phyloP scores from a whole-genome alignment of 148 eudicot species.

The Simmondsia chinensis region DNA sequence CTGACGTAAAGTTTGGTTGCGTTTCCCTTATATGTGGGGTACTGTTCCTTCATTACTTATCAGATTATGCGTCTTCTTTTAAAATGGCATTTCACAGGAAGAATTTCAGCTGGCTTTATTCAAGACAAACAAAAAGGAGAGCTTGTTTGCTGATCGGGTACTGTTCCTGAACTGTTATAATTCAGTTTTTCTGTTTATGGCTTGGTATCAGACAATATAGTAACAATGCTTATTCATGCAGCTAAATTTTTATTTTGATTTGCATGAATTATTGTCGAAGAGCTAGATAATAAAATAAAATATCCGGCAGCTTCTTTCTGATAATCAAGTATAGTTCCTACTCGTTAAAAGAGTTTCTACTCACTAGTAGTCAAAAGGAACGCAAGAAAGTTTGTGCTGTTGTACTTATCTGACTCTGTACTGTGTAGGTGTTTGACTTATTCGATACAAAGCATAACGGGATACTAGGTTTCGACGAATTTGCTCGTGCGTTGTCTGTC shows the following conservation, averaged over 20 bases:
- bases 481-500: slow-evolving; percentile 35
- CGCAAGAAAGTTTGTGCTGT: not conserved
- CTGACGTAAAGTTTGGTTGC: too few relatives aligned
- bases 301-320: not conserved
- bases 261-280: too few relatives aligned
- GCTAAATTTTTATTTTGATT: too few relatives aligned
- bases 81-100: slow-evolving; percentile 43
- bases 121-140: slow-evolving; percentile 21
- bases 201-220: too few relatives aligned
- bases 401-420: not conserved
- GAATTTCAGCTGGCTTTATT: slow-evolving; percentile 46
- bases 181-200: not conserved
- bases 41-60: too few relatives aligned
- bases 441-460: slow-evolving; percentile 51
- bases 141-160: slow-evolving; percentile 44
- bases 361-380: too few relatives aligned
- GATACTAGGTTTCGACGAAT: slow-evolving; percentile 49
- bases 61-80: too few relatives aligned
- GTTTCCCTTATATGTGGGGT: too few relatives aligned
- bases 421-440: slow-evolving; percentile 36
- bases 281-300: not conserved
- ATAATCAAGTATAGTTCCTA: not conserved
- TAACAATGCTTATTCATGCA: too few relatives aligned
- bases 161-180: too few relatives aligned
- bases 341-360: too few relatives aligned